Percentiles rank a stretch among this genome's conserved stretches.
Conservation (phyloP, 75 land plant genomes). For the Pseudotsuga menziesii region DNA sequence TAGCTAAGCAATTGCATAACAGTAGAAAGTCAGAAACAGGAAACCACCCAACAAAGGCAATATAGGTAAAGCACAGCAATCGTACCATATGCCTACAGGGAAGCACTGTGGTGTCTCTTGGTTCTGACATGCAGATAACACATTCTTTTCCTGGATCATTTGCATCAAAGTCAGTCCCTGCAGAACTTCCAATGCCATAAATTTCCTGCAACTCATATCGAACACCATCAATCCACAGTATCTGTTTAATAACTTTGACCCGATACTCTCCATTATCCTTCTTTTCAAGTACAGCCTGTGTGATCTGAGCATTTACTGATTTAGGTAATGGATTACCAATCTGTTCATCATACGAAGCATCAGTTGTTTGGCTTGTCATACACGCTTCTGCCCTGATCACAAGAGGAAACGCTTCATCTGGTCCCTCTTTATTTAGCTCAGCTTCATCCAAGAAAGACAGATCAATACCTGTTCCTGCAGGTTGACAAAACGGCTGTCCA, state of each 20-base stretch:
- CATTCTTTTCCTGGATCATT: slow-evolving; percentile 91
- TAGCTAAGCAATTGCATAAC: slow-evolving; percentile 13
- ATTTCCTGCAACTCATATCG: slow-evolving; percentile 95
- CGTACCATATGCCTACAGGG: slow-evolving; percentile 97
- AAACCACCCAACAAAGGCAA: not conserved
- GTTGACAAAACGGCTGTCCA: slow-evolving; percentile 83
- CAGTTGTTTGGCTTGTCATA: slow-evolving; percentile 19
- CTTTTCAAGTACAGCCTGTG: slow-evolving; percentile 89
- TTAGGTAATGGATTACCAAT: slow-evolving; percentile 35
- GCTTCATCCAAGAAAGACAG: slow-evolving; percentile 59
- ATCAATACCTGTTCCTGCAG: slow-evolving; percentile 85
- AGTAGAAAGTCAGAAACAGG: slow-evolving; percentile 24
- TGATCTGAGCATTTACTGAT: slow-evolving; percentile 73
- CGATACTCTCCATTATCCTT: slow-evolving; percentile 63
- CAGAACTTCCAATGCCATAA: slow-evolving; percentile 85
- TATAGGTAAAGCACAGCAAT: not conserved
- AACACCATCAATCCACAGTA: slow-evolving; percentile 64
- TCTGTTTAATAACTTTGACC: slow-evolving; percentile 82
- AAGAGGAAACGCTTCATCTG: slow-evolving; percentile 66
- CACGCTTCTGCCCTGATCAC: slow-evolving; percentile 67
- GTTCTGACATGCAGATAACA: slow-evolving; percentile 92
- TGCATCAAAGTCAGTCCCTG: slow-evolving; percentile 54
- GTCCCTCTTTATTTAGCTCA: slow-evolving; percentile 47
- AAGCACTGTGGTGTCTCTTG: slow-evolving; percentile 85
- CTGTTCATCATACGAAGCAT: slow-evolving; percentile 14